Percentiles rank a stretch among this genome's conserved stretches.
These are phyloP conservation scores for Volvox carteri DNA, from an alignment of 163 green algal species.

Conservation along the genomic window DNA sequence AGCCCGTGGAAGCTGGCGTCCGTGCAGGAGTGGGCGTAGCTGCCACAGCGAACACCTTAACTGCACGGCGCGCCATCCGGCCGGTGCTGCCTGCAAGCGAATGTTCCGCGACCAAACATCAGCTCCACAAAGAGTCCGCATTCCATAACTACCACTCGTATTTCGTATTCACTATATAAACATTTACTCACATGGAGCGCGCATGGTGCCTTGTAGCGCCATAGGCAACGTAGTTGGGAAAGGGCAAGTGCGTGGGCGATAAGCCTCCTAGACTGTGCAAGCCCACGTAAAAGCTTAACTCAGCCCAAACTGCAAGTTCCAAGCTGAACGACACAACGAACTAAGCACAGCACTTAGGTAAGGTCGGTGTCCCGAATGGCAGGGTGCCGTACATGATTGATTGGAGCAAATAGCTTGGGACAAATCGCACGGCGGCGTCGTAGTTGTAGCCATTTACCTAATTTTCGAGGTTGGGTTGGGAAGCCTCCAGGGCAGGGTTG, in stretches of 20 bases:
- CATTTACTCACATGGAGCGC: slow-evolving; percentile 29
- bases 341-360: too few relatives aligned
- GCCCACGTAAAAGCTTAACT: too few relatives aligned
- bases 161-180: neutral
- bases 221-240: neutral
- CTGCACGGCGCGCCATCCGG: slow-evolving; percentile 13
- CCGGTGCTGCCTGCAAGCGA: slow-evolving; percentile 8
- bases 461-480: too few relatives aligned
- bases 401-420: neutral
- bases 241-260: neutral
- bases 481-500: too few relatives aligned
- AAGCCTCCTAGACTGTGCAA: neutral
- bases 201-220: slow-evolving; percentile 34
- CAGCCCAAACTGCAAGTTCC: too few relatives aligned
- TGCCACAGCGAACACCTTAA: slow-evolving; percentile 67
- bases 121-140: neutral
- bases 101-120: slow-evolving; percentile 1
- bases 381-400: neutral
- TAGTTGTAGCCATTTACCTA: neutral
- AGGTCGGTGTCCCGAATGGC: too few relatives aligned
- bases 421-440: neutral
- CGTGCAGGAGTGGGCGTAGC: slow-evolving; percentile 65
- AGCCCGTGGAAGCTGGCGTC: slow-evolving; percentile 68
- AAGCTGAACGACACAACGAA: too few relatives aligned
- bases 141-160: neutral